Evolutionary conservation across 2,329 filamentous ascomycete genomes (phyloP), one percentile per base, ranked within the genome.

Genomic region (Apiospora malaysiana): DNA sequence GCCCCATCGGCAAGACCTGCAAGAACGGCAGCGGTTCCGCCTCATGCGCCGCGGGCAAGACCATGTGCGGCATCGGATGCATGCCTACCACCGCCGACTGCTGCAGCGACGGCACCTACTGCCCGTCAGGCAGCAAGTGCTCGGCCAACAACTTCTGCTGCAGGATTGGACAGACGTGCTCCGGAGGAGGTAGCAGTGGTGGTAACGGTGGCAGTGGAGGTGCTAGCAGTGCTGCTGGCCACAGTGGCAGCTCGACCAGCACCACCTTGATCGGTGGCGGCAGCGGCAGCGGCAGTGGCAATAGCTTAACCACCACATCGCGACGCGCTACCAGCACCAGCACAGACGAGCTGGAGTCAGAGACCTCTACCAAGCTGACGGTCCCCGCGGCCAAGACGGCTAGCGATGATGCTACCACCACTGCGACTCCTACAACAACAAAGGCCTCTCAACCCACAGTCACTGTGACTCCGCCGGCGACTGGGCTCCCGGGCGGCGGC

Each of bases 1-100:
- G 76, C 51, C 75, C 74, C 6, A 69, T 73, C 9, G 76, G 76
- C 5, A 69, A 77, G 70, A 67, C 67, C 14, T 75, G 74, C 68
- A 69, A 45, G 27, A 63, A 70, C 46, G 70, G 72, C 66, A 65
- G 27, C 8, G 73, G 66, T 12, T 32, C 66, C 8, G 70, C 69
- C n/a, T 70, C 66, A 27, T 77, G 76, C 59, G 72, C 47, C 12
- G n/a, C 70, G 10, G 71, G 69, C 10, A 70, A 75, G 59, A 70
- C 63, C 1, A 69, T 70, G 8, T 77, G 76, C 40, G 75, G 73
- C 40, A 70, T 72, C 42, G 43, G 71, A 1, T 77, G 76, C 69
- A 77, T 77, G 73, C 75, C 76, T 2, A 43, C 70, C 9, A 69
- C 68, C 21, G 76, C 73, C n/a, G 77, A 74, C 9, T 77, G 76